A percentile compares a stretch with the other conserved stretches of the same genome.
phyloP scores from a whole-genome alignment of 2,329 filamentous ascomycete species.

The Biscogniauxia mediterranea region DNA sequence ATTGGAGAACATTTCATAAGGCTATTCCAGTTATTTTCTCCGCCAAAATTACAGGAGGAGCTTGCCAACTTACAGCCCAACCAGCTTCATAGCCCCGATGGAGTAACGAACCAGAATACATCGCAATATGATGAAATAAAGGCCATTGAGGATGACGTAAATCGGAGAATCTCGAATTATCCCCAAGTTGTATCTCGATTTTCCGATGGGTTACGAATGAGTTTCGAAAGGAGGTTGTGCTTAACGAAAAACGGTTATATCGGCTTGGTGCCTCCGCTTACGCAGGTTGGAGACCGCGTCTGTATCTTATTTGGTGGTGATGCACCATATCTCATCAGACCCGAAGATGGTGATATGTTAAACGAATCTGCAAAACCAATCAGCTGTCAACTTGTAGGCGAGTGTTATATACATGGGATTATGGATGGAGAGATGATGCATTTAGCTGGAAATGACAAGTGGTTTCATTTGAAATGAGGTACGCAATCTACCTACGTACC shows the following conservation, averaged over 20 bases:
- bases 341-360: neutral
- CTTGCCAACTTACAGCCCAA: neutral
- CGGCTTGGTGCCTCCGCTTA: slow-evolving; percentile 9
- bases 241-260: slow-evolving; percentile 11
- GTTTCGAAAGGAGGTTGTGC: slow-evolving; percentile 10
- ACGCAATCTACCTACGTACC: neutral
- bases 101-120: neutral
- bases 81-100: neutral
- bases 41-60: neutral
- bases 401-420: slow-evolving; percentile 15
- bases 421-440: slow-evolving; percentile 11
- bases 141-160: no score
- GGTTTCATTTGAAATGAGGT: slow-evolving; percentile 10
- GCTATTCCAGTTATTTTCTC: slow-evolving; percentile 2
- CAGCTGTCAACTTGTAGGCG: slow-evolving; percentile 11
- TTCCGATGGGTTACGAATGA: slow-evolving; percentile 6
- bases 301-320: slow-evolving; percentile 6
- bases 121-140: neutral
- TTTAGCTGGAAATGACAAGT: slow-evolving; percentile 1
- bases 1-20: neutral
- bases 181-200: slow-evolving; percentile 4
- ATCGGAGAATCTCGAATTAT: no score
- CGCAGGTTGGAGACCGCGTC: slow-evolving; percentile 8
- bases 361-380: slow-evolving; percentile 2
- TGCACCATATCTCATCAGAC: slow-evolving; percentile 5